These are phyloP conservation scores for Pseudogymnoascus sp. DNA, from an alignment of 2,329 filamentous ascomycete species.

Conservation along the genomic window DNA sequence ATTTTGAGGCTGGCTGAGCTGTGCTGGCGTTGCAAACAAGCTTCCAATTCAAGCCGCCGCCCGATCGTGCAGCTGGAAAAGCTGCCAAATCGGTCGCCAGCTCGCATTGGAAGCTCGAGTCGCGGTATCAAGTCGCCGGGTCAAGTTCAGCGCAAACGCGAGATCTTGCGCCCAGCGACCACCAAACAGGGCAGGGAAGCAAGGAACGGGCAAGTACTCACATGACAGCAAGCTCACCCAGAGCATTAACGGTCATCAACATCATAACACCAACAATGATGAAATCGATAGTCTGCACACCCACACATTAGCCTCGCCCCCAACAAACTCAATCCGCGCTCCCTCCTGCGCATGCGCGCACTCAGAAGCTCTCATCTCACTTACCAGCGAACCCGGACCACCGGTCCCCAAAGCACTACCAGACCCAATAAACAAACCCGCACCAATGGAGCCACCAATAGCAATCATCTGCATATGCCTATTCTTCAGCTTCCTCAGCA, in stretches of 20 bases:
- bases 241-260: constrained; percentile 49
- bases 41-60: too few species aligned
- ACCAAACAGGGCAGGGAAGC: not conserved
- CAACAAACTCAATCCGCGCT: not conserved
- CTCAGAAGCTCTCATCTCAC: not conserved
- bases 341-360: not conserved
- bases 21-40: too few species aligned
- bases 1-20: not conserved
- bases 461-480: constrained; percentile 46
- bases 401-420: constrained; percentile 35
- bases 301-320: not conserved
- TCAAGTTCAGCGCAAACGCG: not conserved
- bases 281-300: constrained; percentile 35
- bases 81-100: not conserved
- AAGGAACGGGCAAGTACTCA: not conserved
- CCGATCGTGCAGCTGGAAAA: not conserved
- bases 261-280: constrained; percentile 50
- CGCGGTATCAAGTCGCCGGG: not conserved
- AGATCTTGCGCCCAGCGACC: not conserved
- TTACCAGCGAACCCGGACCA: constrained; percentile 25
- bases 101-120: too few species aligned
- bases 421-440: constrained; percentile 42
- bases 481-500: constrained; percentile 35
- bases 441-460: constrained; percentile 42
- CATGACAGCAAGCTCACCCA: constrained; percentile 51